Evolutionary conservation across 208 protist genomes (phyloP), one percentile per base, ranked within the genome.

Genomic region (Acanthamoeba castellanii): DNA sequence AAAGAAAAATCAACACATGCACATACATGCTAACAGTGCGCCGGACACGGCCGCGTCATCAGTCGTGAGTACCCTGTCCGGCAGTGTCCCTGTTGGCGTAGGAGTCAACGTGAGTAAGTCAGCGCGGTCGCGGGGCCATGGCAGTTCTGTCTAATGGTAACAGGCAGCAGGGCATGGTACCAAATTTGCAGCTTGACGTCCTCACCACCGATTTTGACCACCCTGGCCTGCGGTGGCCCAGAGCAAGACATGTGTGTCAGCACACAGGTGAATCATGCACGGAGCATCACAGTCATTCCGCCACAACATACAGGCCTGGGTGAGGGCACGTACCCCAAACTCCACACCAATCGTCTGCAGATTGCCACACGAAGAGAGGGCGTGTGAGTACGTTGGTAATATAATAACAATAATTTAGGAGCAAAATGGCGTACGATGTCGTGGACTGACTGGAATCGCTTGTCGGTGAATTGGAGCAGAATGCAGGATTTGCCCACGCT

Each of bases 111-210:
- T 42, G 37, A 42, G 37, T 42, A 42, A 42, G 37, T 42, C 37
- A 42, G 37, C 37, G 37, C 37, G 37, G 37, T 42, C 37, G 37
- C 3, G 37, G 37, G 37, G 37, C 37, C 37, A 42, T 42, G 37
- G 3, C 37, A 42, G 34, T 18, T 27, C 47, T 47, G 2, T 8
- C 30, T 85, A 7, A 34, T 55, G 20, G 16, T 20, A 85, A 52
- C 3, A 34, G 45, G 22, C 18, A n/a, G 11, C 22, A 90, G 11
- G 32, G 30, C 45, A 32, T 14, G 68, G 32, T 99, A 99, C 99
- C 99, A 99, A 76, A 99, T 99, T 93, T 99, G 99, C 30, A 99
- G 98, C 97, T 99, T 99, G 20, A 99, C 98, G 95, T 98, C 98
- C 94, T 99, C 99, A 78, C 97, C 96, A 59, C 99, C 98, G 74